Percentiles rank a stretch among this genome's conserved stretches.
phyloP scores from a whole-genome alignment of 192 early-diverging fungal genomes.

The Radiomyces spectabilis region DNA sequence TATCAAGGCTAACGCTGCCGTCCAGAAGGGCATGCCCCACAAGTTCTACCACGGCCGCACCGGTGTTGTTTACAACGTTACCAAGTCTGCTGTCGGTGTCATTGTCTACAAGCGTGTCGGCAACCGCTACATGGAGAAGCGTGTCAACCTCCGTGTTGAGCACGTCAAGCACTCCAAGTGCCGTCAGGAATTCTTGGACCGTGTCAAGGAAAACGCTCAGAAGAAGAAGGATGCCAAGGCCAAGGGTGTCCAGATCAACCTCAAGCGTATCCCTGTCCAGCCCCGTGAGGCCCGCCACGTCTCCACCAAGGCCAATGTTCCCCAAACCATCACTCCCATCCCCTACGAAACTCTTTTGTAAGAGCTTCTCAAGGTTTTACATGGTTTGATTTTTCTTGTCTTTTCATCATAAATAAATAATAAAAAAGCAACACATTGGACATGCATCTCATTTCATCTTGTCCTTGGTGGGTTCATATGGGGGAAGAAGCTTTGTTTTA shows the following conservation, averaged over 20 bases:
- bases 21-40: constrained; percentile 99
- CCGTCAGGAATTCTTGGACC: constrained; percentile 93
- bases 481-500: no score
- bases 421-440: no score
- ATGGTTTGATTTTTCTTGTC: no score
- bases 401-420: no score
- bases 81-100: constrained; percentile 97
- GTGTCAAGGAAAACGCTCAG: constrained; percentile 93
- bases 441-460: no score
- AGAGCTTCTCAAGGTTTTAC: no score
- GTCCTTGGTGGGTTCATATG: no score
- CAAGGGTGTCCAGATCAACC: constrained; percentile 45
- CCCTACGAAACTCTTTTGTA: constrained; percentile 85
- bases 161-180: constrained; percentile 99
- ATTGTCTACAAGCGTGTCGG: constrained; percentile 98
- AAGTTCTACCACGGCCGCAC: constrained; percentile 99
- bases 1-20: constrained; percentile 97
- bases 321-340: constrained; percentile 90
- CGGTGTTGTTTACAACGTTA: constrained; percentile 99
- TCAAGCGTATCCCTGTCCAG: constrained; percentile 87
- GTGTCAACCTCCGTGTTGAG: constrained; percentile 96
- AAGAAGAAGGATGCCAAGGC: constrained; percentile 72
- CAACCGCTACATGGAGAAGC: constrained; percentile 98
- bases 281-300: constrained; percentile 87
- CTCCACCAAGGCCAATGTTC: constrained; percentile 80